A percentile compares a stretch with the other conserved stretches of the same genome.
These are phyloP conservation scores for Epichloe hybrida DNA, from an alignment of 2,329 filamentous ascomycete species.

Conservation along the genomic window DNA sequence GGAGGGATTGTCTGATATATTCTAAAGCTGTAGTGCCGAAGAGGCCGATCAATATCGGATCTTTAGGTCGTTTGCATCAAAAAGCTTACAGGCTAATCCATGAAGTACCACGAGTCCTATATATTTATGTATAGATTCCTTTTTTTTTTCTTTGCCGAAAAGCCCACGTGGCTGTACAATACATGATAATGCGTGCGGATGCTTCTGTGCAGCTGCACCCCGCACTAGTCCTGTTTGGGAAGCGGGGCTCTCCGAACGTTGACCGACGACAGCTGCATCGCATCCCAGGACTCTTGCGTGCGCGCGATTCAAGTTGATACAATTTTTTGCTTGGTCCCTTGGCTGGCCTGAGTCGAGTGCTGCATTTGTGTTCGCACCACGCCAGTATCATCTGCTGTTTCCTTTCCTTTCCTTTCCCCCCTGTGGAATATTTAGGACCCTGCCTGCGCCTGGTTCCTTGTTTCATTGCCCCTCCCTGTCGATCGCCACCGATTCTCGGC, in stretches of 20 bases:
- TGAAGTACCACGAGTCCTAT: too few species aligned
- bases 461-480: not conserved
- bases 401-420: not conserved
- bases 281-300: not conserved
- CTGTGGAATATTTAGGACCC: not conserved
- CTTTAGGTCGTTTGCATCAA: too few species aligned
- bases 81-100: too few species aligned
- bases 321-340: not conserved
- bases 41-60: too few species aligned
- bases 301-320: not conserved
- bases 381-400: not conserved
- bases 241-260: constrained; percentile 9
- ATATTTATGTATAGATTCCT: too few species aligned
- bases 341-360: not conserved
- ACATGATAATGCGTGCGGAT: too few species aligned
- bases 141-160: too few species aligned
- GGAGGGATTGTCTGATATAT: too few species aligned
- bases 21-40: too few species aligned
- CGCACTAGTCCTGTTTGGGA: constrained; percentile 16
- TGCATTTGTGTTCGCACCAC: not conserved
- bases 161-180: too few species aligned
- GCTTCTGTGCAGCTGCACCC: constrained; percentile 7
- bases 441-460: not conserved
- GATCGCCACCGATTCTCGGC: constrained; percentile 3
- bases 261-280: constrained; percentile 5